Percentiles rank a stretch among this genome's conserved stretches.
Conservation (phyloP, 108 stramenopile species). For the Nannochloropsis salina region DNA sequence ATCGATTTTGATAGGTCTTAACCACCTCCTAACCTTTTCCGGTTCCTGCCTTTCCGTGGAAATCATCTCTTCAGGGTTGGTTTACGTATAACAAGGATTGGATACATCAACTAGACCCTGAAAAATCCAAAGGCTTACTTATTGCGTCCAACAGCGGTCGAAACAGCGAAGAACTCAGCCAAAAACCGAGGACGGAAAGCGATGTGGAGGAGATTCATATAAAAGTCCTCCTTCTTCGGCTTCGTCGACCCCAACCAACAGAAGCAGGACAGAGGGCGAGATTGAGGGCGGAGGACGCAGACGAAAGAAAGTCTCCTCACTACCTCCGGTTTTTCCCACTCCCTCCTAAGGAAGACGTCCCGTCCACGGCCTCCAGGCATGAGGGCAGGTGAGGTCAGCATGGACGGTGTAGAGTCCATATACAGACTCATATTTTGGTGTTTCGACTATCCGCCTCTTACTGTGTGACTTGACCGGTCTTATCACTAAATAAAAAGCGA, state of each 20-base stretch:
- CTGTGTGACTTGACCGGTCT: too few species aligned
- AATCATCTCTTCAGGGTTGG: neutral
- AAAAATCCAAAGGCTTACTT: neutral
- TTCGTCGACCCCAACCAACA: neutral
- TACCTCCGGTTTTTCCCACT: neutral
- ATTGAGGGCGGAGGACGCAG: neutral
- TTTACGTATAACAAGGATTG: neutral
- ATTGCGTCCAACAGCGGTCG: neutral
- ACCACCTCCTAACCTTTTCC: too few species aligned
- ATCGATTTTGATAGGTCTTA: too few species aligned
- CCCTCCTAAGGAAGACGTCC: neutral
- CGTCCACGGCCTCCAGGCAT: too few species aligned
- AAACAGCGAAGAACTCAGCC: neutral
- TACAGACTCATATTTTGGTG: too few species aligned
- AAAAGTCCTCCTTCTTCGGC: neutral
- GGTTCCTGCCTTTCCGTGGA: too few species aligned
- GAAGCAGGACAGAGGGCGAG: neutral
- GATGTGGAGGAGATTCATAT: neutral
- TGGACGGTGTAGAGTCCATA: too few species aligned
- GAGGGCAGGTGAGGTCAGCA: too few species aligned
- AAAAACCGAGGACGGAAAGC: neutral
- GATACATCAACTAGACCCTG: neutral
- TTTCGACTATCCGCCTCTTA: too few species aligned
- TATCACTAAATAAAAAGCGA: too few species aligned
- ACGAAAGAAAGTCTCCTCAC: slow-evolving; percentile 6